phyloP scores from a whole-genome alignment of 2,329 filamentous ascomycete genomes.

The Penicillium sp. region DNA sequence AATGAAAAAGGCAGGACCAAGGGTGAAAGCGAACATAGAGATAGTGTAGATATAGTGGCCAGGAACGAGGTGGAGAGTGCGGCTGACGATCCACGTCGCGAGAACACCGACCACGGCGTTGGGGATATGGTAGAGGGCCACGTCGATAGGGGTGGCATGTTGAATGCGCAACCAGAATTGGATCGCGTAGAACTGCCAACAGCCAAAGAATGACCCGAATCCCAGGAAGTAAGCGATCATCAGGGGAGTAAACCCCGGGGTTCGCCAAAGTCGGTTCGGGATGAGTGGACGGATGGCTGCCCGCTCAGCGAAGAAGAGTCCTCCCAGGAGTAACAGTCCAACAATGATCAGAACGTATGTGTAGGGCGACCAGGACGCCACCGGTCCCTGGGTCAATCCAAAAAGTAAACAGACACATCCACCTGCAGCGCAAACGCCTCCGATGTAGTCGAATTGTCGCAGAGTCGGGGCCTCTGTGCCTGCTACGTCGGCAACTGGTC shows the following conservation, averaged over 20 bases:
- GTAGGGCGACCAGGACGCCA: constrained; percentile 51
- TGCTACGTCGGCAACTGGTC: constrained; percentile 29
- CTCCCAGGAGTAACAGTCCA: constrained; percentile 46
- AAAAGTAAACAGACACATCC: constrained; percentile 57
- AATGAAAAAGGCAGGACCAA: constrained; percentile 42
- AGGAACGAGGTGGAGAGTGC: constrained; percentile 46
- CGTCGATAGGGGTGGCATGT: constrained; percentile 39
- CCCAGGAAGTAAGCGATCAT: constrained; percentile 47
- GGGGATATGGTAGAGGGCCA: constrained; percentile 47
- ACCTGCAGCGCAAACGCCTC: constrained; percentile 48
- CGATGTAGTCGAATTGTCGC: constrained; percentile 39
- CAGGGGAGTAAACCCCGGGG: constrained; percentile 44
- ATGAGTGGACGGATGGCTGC: constrained; percentile 47
- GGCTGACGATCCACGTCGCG: constrained; percentile 48
- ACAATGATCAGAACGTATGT: constrained; percentile 49
- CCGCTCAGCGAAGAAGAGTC: constrained; percentile 50
- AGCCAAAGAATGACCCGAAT: constrained; percentile 46
- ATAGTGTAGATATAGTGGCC: constrained; percentile 49
- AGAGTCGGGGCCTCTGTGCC: constrained; percentile 31
- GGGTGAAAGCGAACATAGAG: constrained; percentile 43
- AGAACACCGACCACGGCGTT: constrained; percentile 48
- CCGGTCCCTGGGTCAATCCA: constrained; percentile 54
- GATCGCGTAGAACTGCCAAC: constrained; percentile 42
- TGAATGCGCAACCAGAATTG: constrained; percentile 44
- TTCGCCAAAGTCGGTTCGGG: constrained; percentile 45